These are phyloP conservation scores for Ganoderma meredithae DNA, from an alignment of 1,284 basidiomycete genomes.

Conservation along the genomic window DNA sequence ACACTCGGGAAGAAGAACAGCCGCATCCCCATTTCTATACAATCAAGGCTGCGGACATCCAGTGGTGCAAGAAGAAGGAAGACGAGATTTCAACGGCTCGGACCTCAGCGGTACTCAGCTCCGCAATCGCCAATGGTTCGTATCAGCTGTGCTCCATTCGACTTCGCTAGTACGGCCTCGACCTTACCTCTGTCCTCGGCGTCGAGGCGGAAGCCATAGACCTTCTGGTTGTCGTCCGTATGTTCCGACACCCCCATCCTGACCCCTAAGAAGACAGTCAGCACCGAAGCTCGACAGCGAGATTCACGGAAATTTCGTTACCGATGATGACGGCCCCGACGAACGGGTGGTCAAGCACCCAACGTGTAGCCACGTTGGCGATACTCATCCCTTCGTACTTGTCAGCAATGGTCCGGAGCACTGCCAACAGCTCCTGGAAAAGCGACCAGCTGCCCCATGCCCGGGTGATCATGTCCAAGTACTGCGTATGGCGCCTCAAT, in stretches of 20 bases:
- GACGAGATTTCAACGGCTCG: neutral
- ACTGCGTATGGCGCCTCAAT: conserved; percentile 50
- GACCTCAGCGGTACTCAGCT: conserved; percentile 71
- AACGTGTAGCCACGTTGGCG: conserved; percentile 79
- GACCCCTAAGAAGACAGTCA: conserved; percentile 53
- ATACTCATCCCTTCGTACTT: conserved; percentile 73
- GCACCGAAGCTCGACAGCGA: conserved; percentile 10
- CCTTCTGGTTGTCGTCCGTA: conserved; percentile 68
- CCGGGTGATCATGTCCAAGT: conserved; percentile 80
- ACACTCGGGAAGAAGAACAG: neutral
- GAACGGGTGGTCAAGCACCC: conserved; percentile 81
- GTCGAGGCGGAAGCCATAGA: conserved; percentile 65
- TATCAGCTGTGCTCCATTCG: conserved; percentile 67
- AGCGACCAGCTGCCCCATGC: conserved; percentile 82
- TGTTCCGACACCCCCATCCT: conserved; percentile 82
- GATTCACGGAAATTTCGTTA: conserved; percentile 37
- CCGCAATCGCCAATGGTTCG: conserved; percentile 81
- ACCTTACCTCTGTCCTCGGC: conserved; percentile 65
- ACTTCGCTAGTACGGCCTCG: conserved; percentile 64
- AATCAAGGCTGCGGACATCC: neutral
- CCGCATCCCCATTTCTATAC: neutral
- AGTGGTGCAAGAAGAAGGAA: neutral
- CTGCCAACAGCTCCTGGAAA: conserved; percentile 70
- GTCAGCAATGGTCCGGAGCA: conserved; percentile 71
- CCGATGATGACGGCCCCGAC: conserved; percentile 84